Conservation (phyloP, 1,139 yeast species). For the Nakaseomyces nivariensis region DNA sequence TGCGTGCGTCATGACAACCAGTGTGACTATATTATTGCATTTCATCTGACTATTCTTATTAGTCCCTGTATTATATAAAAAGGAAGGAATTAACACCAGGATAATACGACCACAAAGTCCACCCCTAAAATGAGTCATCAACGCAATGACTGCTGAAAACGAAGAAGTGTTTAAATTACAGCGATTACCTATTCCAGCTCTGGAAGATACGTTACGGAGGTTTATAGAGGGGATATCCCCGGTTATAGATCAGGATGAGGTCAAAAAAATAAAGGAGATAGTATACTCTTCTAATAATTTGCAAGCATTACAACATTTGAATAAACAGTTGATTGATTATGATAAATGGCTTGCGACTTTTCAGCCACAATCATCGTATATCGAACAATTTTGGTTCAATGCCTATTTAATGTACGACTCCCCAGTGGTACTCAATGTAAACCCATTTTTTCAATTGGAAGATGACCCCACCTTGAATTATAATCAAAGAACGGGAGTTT, state of each 20-base stretch:
- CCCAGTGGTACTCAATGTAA: conserved; percentile 75
- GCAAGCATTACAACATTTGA: conserved; percentile 35
- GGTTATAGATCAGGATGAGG: conserved; percentile 64
- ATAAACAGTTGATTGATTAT: conserved; percentile 23
- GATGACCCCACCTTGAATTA: conserved; percentile 75
- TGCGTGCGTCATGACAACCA: conserved; percentile 1
- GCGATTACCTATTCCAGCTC: conserved; percentile 63
- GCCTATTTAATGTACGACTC: conserved; percentile 76
- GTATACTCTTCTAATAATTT: conserved; percentile 44
- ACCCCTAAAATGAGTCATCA: too few species aligned
- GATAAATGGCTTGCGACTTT: conserved; percentile 41
- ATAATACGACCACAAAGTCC: too few species aligned
- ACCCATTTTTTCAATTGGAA: conserved; percentile 76
- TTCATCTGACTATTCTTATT: too few species aligned
- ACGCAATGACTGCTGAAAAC: not conserved
- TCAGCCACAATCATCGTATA: conserved; percentile 62
- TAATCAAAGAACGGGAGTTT: conserved; percentile 21
- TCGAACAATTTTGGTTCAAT: conserved; percentile 88
- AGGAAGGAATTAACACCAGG: too few species aligned
- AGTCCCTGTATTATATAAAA: too few species aligned
- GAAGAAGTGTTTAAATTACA: conserved; percentile 5
- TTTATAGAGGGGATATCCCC: conserved; percentile 65
- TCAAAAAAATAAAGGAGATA: conserved; percentile 48
- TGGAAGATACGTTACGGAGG: conserved; percentile 51
- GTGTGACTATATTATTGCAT: not conserved